Evolutionary conservation across 495 filamentous ascomycete genomes (phyloP).

Genomic region (Talaromyces borbonicus): DNA sequence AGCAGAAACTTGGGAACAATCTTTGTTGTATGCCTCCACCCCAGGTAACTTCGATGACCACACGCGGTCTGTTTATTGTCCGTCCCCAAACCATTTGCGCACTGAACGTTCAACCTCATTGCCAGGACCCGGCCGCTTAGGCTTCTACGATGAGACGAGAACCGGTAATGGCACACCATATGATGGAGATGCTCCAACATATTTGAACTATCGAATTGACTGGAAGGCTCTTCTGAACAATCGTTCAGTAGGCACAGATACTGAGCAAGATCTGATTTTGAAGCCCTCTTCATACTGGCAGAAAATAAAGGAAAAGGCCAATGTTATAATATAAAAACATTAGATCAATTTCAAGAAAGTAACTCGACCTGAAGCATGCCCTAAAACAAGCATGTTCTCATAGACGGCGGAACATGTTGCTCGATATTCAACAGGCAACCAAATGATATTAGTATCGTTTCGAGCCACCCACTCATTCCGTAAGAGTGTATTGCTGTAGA

Average conservation of each 20-base stretch:
- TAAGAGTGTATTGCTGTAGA: background rate
- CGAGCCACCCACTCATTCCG: slow-evolving; percentile 2
- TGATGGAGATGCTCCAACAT: slow-evolving; percentile 5
- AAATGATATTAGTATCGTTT: slow-evolving; percentile 2
- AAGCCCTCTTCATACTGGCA: slow-evolving; percentile 6
- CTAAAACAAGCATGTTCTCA: background rate
- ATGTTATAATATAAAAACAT: slow-evolving; percentile 2
- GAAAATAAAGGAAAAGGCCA: slow-evolving; percentile 6
- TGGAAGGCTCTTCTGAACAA: slow-evolving; percentile 6
- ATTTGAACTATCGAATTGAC: slow-evolving; percentile 4
- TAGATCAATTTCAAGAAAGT: slow-evolving; percentile 2
- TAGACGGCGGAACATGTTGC: slow-evolving; percentile 10
- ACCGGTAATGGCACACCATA: background rate
- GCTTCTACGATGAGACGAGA: background rate
- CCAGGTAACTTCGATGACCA: slow-evolving; percentile 2
- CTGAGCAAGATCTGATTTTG: slow-evolving; percentile 6
- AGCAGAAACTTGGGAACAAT: slow-evolving; percentile 6
- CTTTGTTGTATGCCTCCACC: slow-evolving; percentile 1
- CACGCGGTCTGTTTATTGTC: slow-evolving; percentile 5
- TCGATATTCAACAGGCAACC: slow-evolving; percentile 5
- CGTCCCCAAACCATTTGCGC: slow-evolving; percentile 3
- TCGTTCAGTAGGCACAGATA: slow-evolving; percentile 3
- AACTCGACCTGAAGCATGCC: slow-evolving; percentile 3
- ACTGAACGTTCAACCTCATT: slow-evolving; percentile 1
- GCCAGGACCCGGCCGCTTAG: background rate